phyloP scores from a whole-genome alignment of 2,329 filamentous ascomycete species.

The Ilyonectria sp. region DNA sequence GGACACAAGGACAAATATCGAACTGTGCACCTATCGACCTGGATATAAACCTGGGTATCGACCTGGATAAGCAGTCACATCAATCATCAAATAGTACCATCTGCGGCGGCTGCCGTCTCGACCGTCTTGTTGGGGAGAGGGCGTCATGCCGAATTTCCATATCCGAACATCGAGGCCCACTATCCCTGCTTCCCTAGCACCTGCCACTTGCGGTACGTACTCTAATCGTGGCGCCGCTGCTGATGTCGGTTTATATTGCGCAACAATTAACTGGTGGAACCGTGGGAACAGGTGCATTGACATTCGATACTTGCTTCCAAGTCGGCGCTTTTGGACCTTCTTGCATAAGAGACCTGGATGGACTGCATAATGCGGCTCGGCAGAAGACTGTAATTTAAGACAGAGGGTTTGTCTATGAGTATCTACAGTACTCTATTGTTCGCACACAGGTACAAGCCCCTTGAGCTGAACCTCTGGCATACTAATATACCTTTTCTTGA shows the following conservation, averaged over 20 bases:
- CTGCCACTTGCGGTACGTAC: constrained; percentile 5
- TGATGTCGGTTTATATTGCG: constrained; percentile 19
- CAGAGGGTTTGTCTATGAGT: too few relatives aligned
- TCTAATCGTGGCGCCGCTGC: background rate
- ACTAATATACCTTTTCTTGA: too few relatives aligned
- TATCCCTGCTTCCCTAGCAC: constrained; percentile 2
- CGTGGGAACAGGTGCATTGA: constrained; percentile 1
- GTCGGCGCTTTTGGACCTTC: background rate
- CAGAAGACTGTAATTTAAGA: too few relatives aligned
- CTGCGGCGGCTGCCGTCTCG: background rate
- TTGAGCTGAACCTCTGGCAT: too few relatives aligned
- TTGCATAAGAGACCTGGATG: background rate
- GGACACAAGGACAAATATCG: background rate
- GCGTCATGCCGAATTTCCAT: background rate
- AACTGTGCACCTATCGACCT: too few relatives aligned
- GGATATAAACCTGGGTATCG: background rate
- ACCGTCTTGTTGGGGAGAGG: background rate
- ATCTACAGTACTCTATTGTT: too few relatives aligned
- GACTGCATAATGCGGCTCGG: too few relatives aligned
- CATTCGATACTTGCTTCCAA: background rate
- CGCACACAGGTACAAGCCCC: too few relatives aligned
- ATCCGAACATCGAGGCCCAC: constrained; percentile 9
- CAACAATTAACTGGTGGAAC: constrained; percentile 20
- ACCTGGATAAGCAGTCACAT: background rate
- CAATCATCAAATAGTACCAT: background rate